Evolutionary conservation across 2,329 filamentous ascomycete genomes (phyloP).

Genomic region (Tolypocladium endophyticum): DNA sequence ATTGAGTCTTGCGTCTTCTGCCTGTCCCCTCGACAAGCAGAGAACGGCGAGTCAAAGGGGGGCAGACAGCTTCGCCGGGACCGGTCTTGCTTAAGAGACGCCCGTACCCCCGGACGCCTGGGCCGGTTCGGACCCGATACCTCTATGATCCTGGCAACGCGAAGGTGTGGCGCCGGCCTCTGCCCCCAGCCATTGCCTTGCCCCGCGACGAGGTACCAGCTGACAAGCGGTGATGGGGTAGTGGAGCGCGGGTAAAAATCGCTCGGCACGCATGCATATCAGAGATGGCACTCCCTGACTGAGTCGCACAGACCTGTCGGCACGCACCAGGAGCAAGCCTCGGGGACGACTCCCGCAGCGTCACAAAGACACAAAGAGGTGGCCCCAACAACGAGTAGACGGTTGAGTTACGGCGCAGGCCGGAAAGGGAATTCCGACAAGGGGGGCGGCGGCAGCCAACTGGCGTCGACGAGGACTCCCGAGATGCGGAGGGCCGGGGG

Average conservation of each 20-base stretch:
- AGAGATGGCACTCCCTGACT: background rate
- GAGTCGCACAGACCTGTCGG: background rate
- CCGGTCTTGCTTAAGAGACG: background rate
- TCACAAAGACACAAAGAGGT: background rate
- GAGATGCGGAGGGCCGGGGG: background rate
- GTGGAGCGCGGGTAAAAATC: background rate
- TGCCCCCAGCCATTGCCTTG: background rate
- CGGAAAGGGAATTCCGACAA: background rate
- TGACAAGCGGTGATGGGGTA: background rate
- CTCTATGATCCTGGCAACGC: background rate
- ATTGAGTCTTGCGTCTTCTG: background rate
- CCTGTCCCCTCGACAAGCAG: background rate
- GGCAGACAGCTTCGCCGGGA: background rate
- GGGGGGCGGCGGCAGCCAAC: background rate
- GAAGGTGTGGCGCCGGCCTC: background rate
- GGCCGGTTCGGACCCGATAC: background rate
- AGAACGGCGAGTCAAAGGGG: background rate
- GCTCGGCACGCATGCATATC: background rate
- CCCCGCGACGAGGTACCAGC: background rate
- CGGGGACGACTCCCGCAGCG: background rate
- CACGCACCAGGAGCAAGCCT: background rate
- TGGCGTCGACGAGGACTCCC: background rate
- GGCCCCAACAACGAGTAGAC: background rate
- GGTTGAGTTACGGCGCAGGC: background rate
- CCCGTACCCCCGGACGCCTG: background rate